Evolutionary conservation across 306 rosid genomes (phyloP), one percentile per base, ranked within the genome.

Genomic region (Betula pendula): DNA sequence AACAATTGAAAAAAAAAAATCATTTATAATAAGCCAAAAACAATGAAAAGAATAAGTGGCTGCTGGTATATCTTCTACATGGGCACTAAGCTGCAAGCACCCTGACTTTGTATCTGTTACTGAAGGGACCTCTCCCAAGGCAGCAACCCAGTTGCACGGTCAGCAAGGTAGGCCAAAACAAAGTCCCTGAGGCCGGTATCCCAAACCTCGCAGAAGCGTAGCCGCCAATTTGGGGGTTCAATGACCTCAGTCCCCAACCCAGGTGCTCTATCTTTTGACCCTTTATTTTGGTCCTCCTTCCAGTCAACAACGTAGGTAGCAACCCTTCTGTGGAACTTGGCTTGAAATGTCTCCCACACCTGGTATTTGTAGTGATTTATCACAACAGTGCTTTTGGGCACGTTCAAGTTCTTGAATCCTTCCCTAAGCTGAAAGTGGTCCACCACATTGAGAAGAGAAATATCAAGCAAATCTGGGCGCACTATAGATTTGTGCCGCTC

Each of bases 301-400:
- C 99, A 96, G 71, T 96, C 99, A 12, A 79, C 98, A 65, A 96
- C 99, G 75, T 96, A 96, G 13, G 99, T 96, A 55, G 99, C 96
- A 55, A 93, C 99, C 81, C 99, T 91, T 81, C 99, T 90, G 75
- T 42, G 84, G 79, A 96, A 96, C 83, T 96, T 96, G 55, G 91
- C 85, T 66, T 84, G 88, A 70, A 96, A 96, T 35, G 79, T 88
- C 45, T 91, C 98, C 99, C 99, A 96, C 53, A 93, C 99, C 80
- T 96, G 99, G 72, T 89, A 96, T 82, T 96, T 96, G 78, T 96
- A 96, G 79, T 96, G 99, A 85, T 96, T 96, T 68, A 96, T 77
- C 35, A 89, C 70, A 10, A 82, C 97, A 44, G 66, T 53, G 16
- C 82, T 62, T 79, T 85, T 96, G 0, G 86, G 88, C 77, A 96